Conservation (phyloP, 768 basidiomycete species). For the Lentinus brumalis region DNA sequence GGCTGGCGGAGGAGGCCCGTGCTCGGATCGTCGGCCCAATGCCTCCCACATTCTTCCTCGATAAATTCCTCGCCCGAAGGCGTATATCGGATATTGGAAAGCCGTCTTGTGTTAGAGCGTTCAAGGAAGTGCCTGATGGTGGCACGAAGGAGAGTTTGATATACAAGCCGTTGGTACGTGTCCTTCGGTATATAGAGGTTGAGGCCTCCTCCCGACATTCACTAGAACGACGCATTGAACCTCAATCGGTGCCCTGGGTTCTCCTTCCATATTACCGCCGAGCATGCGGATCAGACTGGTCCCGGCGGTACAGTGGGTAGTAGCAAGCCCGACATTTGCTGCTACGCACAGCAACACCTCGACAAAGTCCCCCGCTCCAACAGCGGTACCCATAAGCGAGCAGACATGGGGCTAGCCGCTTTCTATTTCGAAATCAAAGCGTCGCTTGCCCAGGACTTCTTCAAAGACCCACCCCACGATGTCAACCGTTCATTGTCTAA, state of each 20-base stretch:
- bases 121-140: background rate
- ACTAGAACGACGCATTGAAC: conserved; percentile 2
- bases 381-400: background rate
- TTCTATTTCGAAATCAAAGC: conserved; percentile 14
- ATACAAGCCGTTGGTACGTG: conserved; percentile 2
- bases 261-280: background rate
- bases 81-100: background rate
- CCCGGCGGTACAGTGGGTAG: background rate
- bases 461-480: conserved; percentile 1
- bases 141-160: background rate
- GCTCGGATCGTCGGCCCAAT: background rate
- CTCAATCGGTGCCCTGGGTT: conserved; percentile 9
- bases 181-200: no score
- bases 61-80: background rate
- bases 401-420: conserved; percentile 1
- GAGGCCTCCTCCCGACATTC: no score
- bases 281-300: background rate
- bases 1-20: background rate
- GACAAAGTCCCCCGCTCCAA: background rate
- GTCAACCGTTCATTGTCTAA: background rate
- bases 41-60: background rate
- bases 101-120: no score
- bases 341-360: background rate
- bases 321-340: conserved; percentile 8
- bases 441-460: conserved; percentile 2